Evolutionary conservation across 1,139 yeast genomes (phyloP).

Genomic region (Sugiyamaella sp.): DNA sequence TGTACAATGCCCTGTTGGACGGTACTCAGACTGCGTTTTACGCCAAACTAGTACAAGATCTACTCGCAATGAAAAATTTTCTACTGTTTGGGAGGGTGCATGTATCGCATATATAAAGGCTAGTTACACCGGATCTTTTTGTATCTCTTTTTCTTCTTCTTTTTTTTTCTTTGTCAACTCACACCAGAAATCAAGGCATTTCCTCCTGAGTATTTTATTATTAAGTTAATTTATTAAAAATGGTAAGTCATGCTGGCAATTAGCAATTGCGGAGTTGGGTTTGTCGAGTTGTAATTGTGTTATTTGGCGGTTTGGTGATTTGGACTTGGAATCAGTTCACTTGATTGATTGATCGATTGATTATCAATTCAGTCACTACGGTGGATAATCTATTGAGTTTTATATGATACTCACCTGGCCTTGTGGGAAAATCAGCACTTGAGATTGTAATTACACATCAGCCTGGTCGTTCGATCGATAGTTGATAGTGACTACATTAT

Average conservation of each 20-base stretch:
- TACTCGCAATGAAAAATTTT: slow-evolving; percentile 18
- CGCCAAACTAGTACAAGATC: slow-evolving; percentile 15
- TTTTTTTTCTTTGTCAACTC: slow-evolving; percentile 45
- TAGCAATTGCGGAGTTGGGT: neutral
- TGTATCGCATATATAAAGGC: slow-evolving; percentile 20
- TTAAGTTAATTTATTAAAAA: slow-evolving; percentile 21
- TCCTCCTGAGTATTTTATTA: slow-evolving; percentile 44
- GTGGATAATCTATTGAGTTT: too few relatives aligned
- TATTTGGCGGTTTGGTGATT: too few relatives aligned
- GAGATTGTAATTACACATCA: too few relatives aligned
- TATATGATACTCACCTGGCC: too few relatives aligned
- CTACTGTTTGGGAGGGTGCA: slow-evolving; percentile 18
- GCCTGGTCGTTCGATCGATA: too few relatives aligned
- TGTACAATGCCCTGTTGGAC: slow-evolving; percentile 4
- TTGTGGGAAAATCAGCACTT: too few relatives aligned
- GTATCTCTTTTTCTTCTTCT: slow-evolving; percentile 31
- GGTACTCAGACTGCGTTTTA: slow-evolving; percentile 11
- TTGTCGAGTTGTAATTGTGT: slow-evolving; percentile 7
- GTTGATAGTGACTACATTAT: too few relatives aligned
- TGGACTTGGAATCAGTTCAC: neutral
- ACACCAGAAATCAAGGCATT: slow-evolving; percentile 49
- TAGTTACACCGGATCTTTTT: slow-evolving; percentile 20
- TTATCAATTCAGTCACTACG: too few relatives aligned
- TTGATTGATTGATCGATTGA: neutral
- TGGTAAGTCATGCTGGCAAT: slow-evolving; percentile 13